These are phyloP conservation scores for Trichoderma sp. DNA, from an alignment of 2,329 filamentous ascomycete genomes.

Conservation along the genomic window DNA sequence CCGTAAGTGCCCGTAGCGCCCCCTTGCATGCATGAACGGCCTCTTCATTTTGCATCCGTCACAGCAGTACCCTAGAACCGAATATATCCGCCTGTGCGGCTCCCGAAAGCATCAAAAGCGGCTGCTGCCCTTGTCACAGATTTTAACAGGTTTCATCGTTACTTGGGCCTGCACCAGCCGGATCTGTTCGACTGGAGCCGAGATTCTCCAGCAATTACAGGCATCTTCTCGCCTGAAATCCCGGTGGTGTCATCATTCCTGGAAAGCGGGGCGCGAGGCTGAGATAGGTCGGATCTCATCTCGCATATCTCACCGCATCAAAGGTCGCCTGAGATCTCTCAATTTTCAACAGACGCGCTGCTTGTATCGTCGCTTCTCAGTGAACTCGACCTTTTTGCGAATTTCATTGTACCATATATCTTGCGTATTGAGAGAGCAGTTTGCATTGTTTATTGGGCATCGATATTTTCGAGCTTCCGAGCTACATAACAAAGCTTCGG, in stretches of 20 bases:
- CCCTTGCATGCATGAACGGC: slow-evolving; percentile 3
- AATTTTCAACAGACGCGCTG: not conserved
- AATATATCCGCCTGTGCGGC: slow-evolving; percentile 7
- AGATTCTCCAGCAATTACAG: not conserved
- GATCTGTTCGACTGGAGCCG: not conserved
- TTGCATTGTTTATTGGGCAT: not conserved
- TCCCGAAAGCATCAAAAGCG: not conserved
- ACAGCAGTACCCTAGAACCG: slow-evolving; percentile 10
- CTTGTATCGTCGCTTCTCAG: not conserved
- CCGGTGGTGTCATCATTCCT: slow-evolving; percentile 1
- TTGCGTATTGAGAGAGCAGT: no score
- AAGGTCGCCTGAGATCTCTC: not conserved
- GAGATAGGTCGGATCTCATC: slow-evolving; percentile 1
- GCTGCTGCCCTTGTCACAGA: not conserved
- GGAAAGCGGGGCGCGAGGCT: slow-evolving; percentile 14
- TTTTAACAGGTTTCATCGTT: not conserved
- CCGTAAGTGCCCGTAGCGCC: slow-evolving; percentile 17
- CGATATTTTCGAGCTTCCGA: not conserved
- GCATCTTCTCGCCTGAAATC: not conserved
- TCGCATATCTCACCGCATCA: slow-evolving; percentile 14
- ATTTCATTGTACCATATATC: not conserved
- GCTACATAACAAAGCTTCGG: not conserved
- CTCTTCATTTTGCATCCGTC: slow-evolving; percentile 11
- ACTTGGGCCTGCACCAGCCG: not conserved
- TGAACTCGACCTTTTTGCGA: not conserved